A percentile compares a stretch with the other conserved stretches of the same genome.
These are phyloP conservation scores for Trichosporon asahii DNA, from an alignment of 1,284 basidiomycete species.

Conservation along the genomic window DNA sequence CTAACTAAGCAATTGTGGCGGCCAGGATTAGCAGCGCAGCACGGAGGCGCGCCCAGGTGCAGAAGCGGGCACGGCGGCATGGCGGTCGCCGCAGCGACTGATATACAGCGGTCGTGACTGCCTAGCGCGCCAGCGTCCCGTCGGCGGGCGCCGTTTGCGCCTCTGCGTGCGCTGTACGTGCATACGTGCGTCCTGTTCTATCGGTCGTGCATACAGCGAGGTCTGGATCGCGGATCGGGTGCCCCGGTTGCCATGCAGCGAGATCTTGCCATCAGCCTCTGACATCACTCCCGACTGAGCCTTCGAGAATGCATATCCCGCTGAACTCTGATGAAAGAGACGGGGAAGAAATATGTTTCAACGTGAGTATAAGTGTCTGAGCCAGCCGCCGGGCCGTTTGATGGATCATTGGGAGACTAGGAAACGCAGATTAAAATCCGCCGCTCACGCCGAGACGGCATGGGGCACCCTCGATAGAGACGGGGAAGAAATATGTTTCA, in stretches of 20 bases:
- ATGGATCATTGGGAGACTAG: background rate
- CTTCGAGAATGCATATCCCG: background rate
- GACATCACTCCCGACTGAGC: constrained; percentile 3
- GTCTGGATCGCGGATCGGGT: background rate
- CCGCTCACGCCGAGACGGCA: background rate
- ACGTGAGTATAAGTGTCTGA: background rate
- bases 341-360: background rate
- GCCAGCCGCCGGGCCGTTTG: background rate
- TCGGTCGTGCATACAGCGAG: background rate
- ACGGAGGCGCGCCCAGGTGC: background rate
- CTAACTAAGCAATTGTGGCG: background rate
- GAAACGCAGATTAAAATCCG: background rate
- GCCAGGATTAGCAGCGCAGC: background rate
- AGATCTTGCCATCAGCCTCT: constrained; percentile 1
- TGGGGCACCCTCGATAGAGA: background rate
- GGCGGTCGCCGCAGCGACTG: background rate
- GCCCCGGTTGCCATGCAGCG: background rate
- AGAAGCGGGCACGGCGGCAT: background rate
- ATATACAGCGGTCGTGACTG: background rate
- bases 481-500: background rate
- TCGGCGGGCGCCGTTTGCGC: background rate
- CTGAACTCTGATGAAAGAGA: constrained; percentile 2
- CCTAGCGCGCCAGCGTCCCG: background rate
- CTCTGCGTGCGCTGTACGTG: background rate
- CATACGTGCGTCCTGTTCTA: background rate